Base-by-base conservation (phyloP, 306 rosid genomes). In the Vigna trinervia region DNA sequence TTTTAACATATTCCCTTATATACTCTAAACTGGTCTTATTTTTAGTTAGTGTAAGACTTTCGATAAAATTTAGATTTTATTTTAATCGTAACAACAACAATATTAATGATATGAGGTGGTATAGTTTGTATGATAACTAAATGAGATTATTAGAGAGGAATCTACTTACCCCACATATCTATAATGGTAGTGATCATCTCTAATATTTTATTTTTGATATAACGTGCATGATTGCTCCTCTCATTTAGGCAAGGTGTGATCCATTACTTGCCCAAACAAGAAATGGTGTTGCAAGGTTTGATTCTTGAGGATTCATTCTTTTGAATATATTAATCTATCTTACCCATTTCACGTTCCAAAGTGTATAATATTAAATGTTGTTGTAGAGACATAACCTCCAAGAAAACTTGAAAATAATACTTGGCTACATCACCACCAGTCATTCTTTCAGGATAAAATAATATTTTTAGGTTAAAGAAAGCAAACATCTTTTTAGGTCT, bases 261-360 rank as follows among this genome's bases (percentile, higher is more conserved):
- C 82, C 82, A 76, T 80, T 76, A 43, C 84, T 83, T 74, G 54
- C 83, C 86, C 81, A 83, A 79, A 81, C 32, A 57, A 66, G 78
- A 73, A 81, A 82, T 50, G 78, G 41, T 13, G 76, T 43, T 52
- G 8, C 36, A 50, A 30, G 59, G 73, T 23, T 79, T 61, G 20
- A 64, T 48, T 76, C 52, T 12, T 22, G 39, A 65, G 19, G 43
- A n/a, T 34, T 20, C 32, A 6, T 67, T 12, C 38, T 75, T 79
- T 73, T 39, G 2, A 52, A 51, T 78, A 69, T 13, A 48, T 73
- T 73, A 68, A 53, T 79, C 22, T 45, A 79, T 41, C 65, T 74
- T 57, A 61, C 69, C 82, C 76, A 71, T 71, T 39, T 52, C 50
- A 43, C 45, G 10, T 41, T 71, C 17, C 73, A 64, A 81, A 58